Conservation (phyloP, 2,329 filamentous ascomycete genomes). For the Penicillium sp. region DNA sequence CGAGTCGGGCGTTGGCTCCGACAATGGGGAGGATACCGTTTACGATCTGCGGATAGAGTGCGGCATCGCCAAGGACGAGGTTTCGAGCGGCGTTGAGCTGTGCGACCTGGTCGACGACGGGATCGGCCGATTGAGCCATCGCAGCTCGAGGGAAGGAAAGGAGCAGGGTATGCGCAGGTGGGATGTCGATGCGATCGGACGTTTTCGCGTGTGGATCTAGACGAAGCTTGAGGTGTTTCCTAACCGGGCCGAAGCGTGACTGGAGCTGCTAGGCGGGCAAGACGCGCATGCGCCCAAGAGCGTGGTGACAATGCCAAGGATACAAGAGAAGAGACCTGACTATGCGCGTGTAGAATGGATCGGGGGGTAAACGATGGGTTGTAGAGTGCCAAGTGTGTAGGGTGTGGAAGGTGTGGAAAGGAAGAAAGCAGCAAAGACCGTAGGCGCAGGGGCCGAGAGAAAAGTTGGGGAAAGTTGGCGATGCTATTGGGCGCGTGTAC, state of each 20-base stretch:
- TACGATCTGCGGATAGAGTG: conserved; percentile 89
- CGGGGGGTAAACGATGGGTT: background rate
- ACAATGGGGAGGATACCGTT: conserved; percentile 92
- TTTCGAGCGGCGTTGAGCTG: conserved; percentile 90
- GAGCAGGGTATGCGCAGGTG: conserved; percentile 6
- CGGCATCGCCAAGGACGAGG: conserved; percentile 81
- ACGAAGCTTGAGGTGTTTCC: conserved; percentile 4
- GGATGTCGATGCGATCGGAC: background rate
- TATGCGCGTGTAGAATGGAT: background rate
- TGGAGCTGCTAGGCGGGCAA: conserved; percentile 10
- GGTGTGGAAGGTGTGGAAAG: background rate
- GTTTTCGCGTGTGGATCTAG: conserved; percentile 8
- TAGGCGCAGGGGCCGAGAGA: conserved; percentile 19
- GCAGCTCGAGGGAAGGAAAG: conserved; percentile 26
- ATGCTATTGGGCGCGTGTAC: background rate
- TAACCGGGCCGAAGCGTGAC: conserved; percentile 9
- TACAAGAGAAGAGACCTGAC: background rate
- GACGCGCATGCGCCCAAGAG: conserved; percentile 11
- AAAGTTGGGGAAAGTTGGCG: conserved; percentile 16
- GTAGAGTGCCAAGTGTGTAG: background rate
- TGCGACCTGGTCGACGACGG: conserved; percentile 73
- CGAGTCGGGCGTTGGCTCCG: conserved; percentile 69
- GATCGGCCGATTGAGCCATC: conserved; percentile 59
- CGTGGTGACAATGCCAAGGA: background rate
- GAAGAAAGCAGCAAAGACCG: conserved; percentile 14